These are phyloP conservation scores for Colletotrichum acutatum DNA, from an alignment of 2,329 filamentous ascomycete species.

Conservation along the genomic window DNA sequence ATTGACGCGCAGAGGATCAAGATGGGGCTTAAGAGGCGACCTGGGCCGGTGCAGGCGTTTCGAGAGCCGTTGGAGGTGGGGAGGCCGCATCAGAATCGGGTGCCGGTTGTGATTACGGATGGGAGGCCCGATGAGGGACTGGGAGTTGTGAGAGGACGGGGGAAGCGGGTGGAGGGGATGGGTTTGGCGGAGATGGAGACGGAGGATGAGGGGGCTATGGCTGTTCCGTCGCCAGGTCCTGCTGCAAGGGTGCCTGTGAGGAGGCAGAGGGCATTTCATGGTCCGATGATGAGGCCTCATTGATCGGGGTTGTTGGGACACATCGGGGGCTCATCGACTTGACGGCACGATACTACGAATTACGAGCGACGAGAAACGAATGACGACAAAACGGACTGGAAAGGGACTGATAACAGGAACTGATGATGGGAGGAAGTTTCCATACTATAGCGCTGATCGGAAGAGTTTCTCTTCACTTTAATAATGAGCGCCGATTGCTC, in stretches of 20 bases:
- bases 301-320: background rate
- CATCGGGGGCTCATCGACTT: too few relatives aligned
- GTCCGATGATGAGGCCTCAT: slow-evolving; percentile 27
- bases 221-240: background rate
- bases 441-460: background rate
- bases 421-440: background rate
- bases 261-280: slow-evolving; percentile 14
- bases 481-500: background rate
- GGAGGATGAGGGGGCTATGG: background rate
- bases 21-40: slow-evolving; percentile 19
- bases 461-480: too few relatives aligned
- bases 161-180: background rate
- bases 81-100: slow-evolving; percentile 24
- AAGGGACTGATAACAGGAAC: background rate
- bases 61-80: slow-evolving; percentile 26
- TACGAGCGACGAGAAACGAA: background rate
- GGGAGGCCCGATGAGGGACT: slow-evolving; percentile 7
- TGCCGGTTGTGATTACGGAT: slow-evolving; percentile 13
- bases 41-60: slow-evolving; percentile 3
- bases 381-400: too few relatives aligned
- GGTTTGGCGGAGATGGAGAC: background rate
- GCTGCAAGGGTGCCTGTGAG: background rate
- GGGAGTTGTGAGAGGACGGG: background rate
- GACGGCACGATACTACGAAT: background rate
- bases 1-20: slow-evolving; percentile 70